These are phyloP conservation scores for Kluyveromyces marxianus DNA, from an alignment of 1,139 yeast genomes.

Conservation along the genomic window DNA sequence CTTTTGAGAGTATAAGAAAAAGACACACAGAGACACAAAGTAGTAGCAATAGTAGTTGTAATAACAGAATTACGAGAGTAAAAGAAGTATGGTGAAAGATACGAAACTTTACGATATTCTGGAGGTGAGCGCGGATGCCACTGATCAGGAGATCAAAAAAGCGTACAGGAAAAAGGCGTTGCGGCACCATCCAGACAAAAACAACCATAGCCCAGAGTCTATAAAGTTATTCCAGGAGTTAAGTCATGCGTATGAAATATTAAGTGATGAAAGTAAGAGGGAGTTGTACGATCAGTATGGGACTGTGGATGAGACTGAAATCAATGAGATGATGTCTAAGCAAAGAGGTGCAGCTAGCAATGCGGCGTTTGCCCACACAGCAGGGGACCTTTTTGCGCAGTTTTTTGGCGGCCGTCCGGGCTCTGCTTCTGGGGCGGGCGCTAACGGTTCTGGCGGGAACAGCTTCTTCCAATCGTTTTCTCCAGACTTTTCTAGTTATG, in stretches of 20 bases:
- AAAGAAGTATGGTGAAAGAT: conserved; percentile 14
- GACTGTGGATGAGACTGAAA: conserved; percentile 38
- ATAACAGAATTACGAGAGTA: not conserved
- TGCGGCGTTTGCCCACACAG: conserved; percentile 14
- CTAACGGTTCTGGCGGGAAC: conserved; percentile 7
- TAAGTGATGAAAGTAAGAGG: conserved; percentile 47
- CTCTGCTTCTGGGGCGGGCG: not conserved
- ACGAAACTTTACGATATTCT: conserved; percentile 19
- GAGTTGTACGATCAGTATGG: conserved; percentile 52
- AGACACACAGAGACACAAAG: too few species aligned
- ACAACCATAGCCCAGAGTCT: conserved; percentile 39
- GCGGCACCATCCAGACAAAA: conserved; percentile 67
- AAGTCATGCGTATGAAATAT: conserved; percentile 52
- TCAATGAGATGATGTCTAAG: conserved; percentile 8
- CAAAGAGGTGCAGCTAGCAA: conserved; percentile 13
- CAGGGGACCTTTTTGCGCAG: conserved; percentile 33
- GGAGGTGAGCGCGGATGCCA: conserved; percentile 34
- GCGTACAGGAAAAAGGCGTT: conserved; percentile 57
- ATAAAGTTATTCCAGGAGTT: conserved; percentile 55
- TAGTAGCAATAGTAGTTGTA: too few species aligned
- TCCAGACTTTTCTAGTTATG: not conserved
- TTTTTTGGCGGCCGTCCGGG: conserved; percentile 27
- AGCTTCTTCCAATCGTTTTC: conserved; percentile 5
- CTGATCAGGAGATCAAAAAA: conserved; percentile 40
- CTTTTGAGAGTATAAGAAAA: too few species aligned